Evolutionary conservation across 257 asterid genomes (phyloP).

Genomic region (Solanum sejunctum): DNA sequence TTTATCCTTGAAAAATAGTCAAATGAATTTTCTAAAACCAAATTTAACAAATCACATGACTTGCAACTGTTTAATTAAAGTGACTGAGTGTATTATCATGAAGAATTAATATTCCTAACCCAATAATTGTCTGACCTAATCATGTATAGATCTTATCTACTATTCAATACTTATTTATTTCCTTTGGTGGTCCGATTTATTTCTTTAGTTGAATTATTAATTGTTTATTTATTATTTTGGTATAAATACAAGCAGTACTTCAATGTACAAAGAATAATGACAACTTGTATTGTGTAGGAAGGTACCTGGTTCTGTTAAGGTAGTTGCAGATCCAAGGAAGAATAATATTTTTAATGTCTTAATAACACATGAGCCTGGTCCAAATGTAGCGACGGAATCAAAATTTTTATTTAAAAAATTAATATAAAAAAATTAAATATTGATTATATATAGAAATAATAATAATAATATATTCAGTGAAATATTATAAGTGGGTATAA

Average conservation of each 20-base stretch:
- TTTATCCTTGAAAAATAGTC: not conserved
- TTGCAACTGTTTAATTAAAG: not conserved
- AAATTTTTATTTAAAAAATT: not conserved
- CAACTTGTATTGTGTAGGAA: conserved; percentile 3
- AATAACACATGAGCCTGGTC: not conserved
- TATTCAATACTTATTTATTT: not conserved
- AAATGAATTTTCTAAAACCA: not conserved
- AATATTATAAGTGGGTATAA: too few species aligned
- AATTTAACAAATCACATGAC: not conserved
- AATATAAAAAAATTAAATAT: too few species aligned
- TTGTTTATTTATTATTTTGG: not conserved
- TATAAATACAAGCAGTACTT: not conserved
- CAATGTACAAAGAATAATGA: not conserved
- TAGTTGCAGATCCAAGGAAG: conserved; percentile 3
- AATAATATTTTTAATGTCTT: not conserved
- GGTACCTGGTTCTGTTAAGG: not conserved
- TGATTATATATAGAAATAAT: too few species aligned
- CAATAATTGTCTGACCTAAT: not conserved
- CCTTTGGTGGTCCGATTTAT: not conserved
- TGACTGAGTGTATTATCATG: conserved; percentile 1
- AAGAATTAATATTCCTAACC: not conserved
- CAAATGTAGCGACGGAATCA: not conserved
- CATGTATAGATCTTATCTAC: not conserved
- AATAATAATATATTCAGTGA: too few species aligned
- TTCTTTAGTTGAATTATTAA: not conserved